Base-by-base conservation (phyloP, 78 protist genomes). In the Mantamonas sphyraenae region DNA sequence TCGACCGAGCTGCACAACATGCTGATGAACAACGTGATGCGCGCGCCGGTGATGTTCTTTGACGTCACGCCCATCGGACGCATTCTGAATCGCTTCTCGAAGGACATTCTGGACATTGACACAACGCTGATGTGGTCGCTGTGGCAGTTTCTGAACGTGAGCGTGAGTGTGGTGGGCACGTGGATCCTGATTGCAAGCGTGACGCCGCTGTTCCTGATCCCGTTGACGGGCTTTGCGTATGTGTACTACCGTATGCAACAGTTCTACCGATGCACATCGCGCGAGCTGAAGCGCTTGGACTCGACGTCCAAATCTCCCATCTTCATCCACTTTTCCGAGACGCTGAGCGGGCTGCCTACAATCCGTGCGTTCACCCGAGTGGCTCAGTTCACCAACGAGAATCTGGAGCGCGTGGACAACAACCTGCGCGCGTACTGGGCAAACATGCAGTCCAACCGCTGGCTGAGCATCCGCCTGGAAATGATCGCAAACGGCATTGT, bases 1-100 rank as follows among this genome's bases (percentile, higher is more conserved):
- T 47, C 53, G 28, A 19, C 16, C 45, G 10, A 1, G n/a, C 61
- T 77, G 9, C 83, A 81, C 72, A 37, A 0, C 3, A 24, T 8
- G 33, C 30, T 51, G 68, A 26, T 80, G 38, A 55, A 1, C 12
- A 16, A 67, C 8, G 50, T 84, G 37, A 0, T 75, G 35, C 34
- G n/a, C 38, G 40, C 82, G 10, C 84, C 84, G 33, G 38, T 58
- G 47, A 0, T 73, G 71, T 91, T 91, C 83, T 92, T 90, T 66
- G 97, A 93, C 73, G 76, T 88, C 2, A 93, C 94, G 5, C 98
- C 98, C 10, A 56, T 80, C 10, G 98, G 98, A 22, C 77, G 95
- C 16, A 84, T 95, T 51, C 56, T 95, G 38, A 91, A 90, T 71
- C 87, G 96, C 73, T 95, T 95, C 85, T 45, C 88, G 26, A 73